A percentile compares a stretch with the other conserved stretches of the same genome.
Evolutionary conservation across 345 rosid genomes (phyloP).

Genomic region (Zanthoxylum bungeanum): DNA sequence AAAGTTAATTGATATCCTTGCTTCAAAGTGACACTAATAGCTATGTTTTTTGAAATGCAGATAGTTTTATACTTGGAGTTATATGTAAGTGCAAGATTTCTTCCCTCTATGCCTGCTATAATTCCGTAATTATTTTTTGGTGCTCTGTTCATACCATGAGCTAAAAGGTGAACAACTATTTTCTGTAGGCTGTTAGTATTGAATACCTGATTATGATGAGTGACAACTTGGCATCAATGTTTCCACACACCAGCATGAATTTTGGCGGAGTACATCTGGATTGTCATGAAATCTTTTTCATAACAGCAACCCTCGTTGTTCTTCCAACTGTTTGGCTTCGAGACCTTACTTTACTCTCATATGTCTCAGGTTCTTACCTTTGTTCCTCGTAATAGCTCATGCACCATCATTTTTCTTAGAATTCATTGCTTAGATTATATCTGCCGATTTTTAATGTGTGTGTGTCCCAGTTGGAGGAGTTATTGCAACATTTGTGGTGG

Average conservation of each 20-base stretch:
- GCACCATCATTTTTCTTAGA: not conserved
- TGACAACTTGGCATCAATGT: constrained; percentile 66
- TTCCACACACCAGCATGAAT: constrained; percentile 48
- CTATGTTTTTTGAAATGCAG: constrained; percentile 43
- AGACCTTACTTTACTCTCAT: constrained; percentile 70
- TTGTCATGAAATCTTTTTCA: constrained; percentile 45
- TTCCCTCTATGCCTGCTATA: not conserved
- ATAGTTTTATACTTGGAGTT: constrained; percentile 59
- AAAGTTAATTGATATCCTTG: not conserved
- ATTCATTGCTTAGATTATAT: not conserved
- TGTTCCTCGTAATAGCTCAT: not conserved
- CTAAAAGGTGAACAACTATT: constrained; percentile 16
- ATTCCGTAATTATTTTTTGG: not conserved
- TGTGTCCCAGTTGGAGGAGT: constrained; percentile 74
- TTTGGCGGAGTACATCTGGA: constrained; percentile 45
- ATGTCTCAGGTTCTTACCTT: constrained; percentile 58
- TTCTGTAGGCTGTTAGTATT: constrained; percentile 68
- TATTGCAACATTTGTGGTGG: constrained; percentile 55
- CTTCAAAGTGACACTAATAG: constrained; percentile 22
- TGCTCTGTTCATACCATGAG: constrained; percentile 4
- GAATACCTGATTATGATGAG: constrained; percentile 82
- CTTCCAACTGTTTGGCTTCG: constrained; percentile 92
- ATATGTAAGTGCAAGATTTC: constrained; percentile 57
- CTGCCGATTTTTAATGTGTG: constrained; percentile 9
- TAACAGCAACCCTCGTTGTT: constrained; percentile 48